Evolutionary conservation across 345 rosid species (phyloP).

Genomic region (Geranium brycei): DNA sequence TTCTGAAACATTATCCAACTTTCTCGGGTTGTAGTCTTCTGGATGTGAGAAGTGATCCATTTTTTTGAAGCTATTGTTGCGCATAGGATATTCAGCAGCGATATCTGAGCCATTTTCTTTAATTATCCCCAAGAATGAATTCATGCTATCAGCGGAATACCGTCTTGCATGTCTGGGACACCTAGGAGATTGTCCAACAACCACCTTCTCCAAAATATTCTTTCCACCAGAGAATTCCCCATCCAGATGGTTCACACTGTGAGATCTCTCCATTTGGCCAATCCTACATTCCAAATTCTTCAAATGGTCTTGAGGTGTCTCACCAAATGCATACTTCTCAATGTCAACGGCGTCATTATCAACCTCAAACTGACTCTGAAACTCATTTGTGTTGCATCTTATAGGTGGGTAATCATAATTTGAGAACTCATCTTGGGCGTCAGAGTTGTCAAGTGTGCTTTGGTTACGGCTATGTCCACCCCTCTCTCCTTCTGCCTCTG

Average conservation of each 20-base stretch:
- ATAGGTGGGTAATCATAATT: constrained; percentile 63
- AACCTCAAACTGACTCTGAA: constrained; percentile 31
- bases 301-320: constrained; percentile 46
- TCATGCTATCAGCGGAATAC: constrained; percentile 47
- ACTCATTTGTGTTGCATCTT: constrained; percentile 60
- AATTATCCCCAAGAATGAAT: constrained; percentile 30
- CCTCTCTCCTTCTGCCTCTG: constrained; percentile 56
- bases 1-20: constrained; percentile 40
- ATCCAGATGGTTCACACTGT: constrained; percentile 35
- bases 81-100: constrained; percentile 39
- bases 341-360: constrained; percentile 50
- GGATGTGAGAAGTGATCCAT: constrained; percentile 25
- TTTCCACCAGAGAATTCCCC: constrained; percentile 34
- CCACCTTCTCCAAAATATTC: constrained; percentile 49
- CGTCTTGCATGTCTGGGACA: constrained; percentile 36
- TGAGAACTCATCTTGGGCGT: constrained; percentile 37
- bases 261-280: constrained; percentile 57
- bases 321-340: constrained; percentile 63
- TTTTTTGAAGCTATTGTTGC: constrained; percentile 36
- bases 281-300: constrained; percentile 68
- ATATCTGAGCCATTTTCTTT: constrained; percentile 37
- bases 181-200: constrained; percentile 69
- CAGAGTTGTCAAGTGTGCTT: constrained; percentile 34
- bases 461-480: constrained; percentile 22
- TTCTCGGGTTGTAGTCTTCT: constrained; percentile 30